These are phyloP conservation scores for Tricholoma sp. DNA, from an alignment of 768 basidiomycete genomes.

Conservation along the genomic window DNA sequence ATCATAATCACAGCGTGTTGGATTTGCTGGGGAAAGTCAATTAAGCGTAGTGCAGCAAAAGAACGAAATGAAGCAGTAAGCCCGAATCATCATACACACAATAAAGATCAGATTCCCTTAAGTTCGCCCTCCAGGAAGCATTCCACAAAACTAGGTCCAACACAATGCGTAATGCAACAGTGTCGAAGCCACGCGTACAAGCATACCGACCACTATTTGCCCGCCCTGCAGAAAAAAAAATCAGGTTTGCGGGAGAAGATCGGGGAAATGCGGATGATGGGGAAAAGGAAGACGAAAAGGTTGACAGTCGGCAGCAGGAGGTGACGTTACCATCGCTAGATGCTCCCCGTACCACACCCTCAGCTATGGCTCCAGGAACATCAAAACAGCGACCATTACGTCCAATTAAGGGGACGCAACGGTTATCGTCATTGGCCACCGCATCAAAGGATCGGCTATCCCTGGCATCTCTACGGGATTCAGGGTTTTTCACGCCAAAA, in stretches of 20 bases:
- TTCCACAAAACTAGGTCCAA: conserved; percentile 29
- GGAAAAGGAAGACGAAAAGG: background rate
- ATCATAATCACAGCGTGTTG: conserved; percentile 37
- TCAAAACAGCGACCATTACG: conserved; percentile 12
- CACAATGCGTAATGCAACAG: conserved; percentile 35
- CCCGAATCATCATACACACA: background rate
- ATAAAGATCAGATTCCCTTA: background rate
- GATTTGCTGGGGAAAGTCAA: conserved; percentile 40
- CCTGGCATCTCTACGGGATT: background rate
- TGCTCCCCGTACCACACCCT: background rate
- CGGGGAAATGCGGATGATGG: background rate
- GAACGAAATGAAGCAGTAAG: conserved; percentile 20
- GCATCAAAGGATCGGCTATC: background rate
- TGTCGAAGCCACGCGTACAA: conserved; percentile 17
- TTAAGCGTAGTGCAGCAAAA: conserved; percentile 31
- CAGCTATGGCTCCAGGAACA: conserved; percentile 1
- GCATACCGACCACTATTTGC: conserved; percentile 24
- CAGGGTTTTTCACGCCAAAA: conserved; percentile 3
- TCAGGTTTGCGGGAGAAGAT: conserved; percentile 31
- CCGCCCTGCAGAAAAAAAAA: conserved; percentile 26
- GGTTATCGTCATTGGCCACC: conserved; percentile 1
- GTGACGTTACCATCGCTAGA: background rate
- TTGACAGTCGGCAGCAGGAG: background rate
- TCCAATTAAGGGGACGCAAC: conserved; percentile 8
- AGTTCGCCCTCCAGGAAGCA: conserved; percentile 16